A percentile compares a stretch with the other conserved stretches of the same genome.
phyloP scores from a whole-genome alignment of 768 basidiomycete species.

The Gymnopilus junonius region DNA sequence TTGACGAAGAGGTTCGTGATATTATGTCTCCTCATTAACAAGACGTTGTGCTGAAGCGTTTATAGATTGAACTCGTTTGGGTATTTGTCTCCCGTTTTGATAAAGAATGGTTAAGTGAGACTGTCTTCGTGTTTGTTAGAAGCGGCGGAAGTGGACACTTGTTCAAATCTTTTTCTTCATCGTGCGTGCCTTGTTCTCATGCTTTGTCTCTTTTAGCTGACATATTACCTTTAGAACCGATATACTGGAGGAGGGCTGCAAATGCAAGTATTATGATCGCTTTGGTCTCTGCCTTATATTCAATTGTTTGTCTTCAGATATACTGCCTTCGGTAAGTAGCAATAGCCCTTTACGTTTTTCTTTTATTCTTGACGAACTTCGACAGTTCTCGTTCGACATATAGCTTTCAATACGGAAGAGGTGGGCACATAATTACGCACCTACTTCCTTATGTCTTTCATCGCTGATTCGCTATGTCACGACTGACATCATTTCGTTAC shows the following conservation, averaged over 20 bases:
- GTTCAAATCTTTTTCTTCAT: constrained; percentile 9
- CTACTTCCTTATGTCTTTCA: background rate
- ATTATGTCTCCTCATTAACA: background rate
- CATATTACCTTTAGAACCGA: background rate
- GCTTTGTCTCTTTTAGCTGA: background rate
- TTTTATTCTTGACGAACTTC: background rate
- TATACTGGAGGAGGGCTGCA: background rate
- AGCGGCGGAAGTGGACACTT: background rate
- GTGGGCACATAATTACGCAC: background rate
- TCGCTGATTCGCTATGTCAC: background rate
- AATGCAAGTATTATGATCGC: background rate
- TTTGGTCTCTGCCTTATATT: too few species aligned
- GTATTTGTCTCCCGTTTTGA: background rate
- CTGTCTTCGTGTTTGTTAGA: background rate
- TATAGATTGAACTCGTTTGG: constrained; percentile 4
- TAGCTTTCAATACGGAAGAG: background rate
- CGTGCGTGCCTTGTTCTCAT: background rate
- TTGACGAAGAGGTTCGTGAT: constrained; percentile 5
- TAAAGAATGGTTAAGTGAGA: background rate
- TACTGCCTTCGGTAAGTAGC: background rate
- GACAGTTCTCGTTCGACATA: background rate
- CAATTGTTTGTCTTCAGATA: background rate
- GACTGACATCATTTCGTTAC: background rate
- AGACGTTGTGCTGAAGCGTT: background rate
- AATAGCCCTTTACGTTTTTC: background rate